Evolutionary conservation across 2,329 filamentous ascomycete genomes (phyloP), one percentile per base, ranked within the genome.

Genomic region (Colletotrichum godetiae): DNA sequence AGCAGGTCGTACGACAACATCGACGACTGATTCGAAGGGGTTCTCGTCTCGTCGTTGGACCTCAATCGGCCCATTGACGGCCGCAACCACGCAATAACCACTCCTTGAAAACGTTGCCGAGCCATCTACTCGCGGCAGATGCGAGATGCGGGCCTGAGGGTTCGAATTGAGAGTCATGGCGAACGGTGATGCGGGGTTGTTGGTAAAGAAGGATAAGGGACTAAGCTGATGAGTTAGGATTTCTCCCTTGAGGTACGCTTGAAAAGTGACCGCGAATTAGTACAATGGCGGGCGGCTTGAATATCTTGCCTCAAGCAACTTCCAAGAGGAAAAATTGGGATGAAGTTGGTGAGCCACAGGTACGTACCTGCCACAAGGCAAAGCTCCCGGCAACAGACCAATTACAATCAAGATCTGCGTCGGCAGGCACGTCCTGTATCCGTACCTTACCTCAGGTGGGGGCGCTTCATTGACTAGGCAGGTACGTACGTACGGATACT

Each of bases 11-110:
- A 99, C 90, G 80, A 96, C 92, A 71, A 99, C 94, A 83, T 98
- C 97, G 76, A 99, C 88, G 62, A 93, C 91, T 33, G 96, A 95
- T 85, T 98, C 95, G 82, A 97, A 95, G 8, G 97, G 93, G 76
- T 97, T 91, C 82, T 98, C 95, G 80, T 99, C 96, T 78, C 94
- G 91, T 78, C 95, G 91, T 77, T 92, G 91, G 19, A 96, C 94
- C 85, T 99, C 97, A 77, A 98, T 91, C 19, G 97, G 97, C 0
- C 96, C 97, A 83, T 98, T 98, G 76, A 97, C 95, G 15, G 94
- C 92, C 68, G 93, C 94, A 67, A 97, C 90, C 76, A 98, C 89
- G 57, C 92, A 92, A 83, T 95, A 97, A 61, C 95, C 94, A 70
- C 90, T 88, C 78, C 92, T 88, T 2, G 93, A 91, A 81, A 94